Percentiles rank a stretch among this genome's conserved stretches.
Conservation (phyloP, 371 early-diverging fungal genomes). For the Circinella umbellata region DNA sequence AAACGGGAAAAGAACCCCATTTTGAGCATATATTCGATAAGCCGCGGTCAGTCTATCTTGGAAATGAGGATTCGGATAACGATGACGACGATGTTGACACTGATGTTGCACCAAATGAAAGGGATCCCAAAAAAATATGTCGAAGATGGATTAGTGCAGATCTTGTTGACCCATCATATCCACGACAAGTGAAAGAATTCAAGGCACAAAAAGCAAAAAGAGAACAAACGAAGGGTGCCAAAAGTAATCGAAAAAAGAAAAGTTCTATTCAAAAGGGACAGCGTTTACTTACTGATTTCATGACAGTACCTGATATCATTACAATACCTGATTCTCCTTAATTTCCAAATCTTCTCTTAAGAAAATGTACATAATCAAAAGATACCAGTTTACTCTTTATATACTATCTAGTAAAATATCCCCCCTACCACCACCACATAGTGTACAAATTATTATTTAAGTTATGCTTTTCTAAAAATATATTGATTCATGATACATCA, state of each 20-base stretch:
- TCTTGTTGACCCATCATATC: conserved; percentile 7
- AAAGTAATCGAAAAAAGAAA: background rate
- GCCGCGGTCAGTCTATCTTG: background rate
- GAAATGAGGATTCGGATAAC: background rate
- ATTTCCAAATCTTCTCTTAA: background rate
- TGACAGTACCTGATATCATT: background rate
- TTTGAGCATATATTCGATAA: background rate
- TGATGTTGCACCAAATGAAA: background rate
- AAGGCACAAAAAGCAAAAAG: background rate
- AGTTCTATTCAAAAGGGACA: background rate
- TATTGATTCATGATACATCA: too few species aligned
- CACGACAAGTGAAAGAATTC: conserved; percentile 14
- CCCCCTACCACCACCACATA: too few species aligned
- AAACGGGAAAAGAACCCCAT: background rate
- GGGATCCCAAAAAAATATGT: conserved; percentile 2
- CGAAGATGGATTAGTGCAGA: conserved; percentile 19
- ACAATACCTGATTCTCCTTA: background rate
- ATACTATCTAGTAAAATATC: too few species aligned
- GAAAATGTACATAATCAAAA: background rate
- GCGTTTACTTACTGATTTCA: background rate
- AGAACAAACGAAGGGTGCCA: background rate
- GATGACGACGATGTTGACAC: background rate
- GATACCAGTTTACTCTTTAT: too few species aligned
- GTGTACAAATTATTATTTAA: too few species aligned
- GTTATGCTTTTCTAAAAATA: too few species aligned